Evolutionary conservation across 1,139 yeast species (phyloP).

Genomic region (Candida dubliniensis): DNA sequence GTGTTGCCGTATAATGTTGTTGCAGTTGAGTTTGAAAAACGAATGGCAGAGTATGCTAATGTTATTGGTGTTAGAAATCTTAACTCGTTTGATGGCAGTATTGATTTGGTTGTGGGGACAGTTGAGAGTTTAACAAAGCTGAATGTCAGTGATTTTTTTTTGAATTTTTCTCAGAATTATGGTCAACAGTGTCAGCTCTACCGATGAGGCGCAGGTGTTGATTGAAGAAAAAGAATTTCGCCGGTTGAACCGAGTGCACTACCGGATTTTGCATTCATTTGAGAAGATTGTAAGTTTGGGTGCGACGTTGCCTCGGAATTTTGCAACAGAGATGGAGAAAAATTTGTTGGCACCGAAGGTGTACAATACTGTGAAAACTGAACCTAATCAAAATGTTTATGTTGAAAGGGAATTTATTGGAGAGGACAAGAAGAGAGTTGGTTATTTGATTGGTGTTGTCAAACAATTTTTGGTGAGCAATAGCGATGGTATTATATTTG

Average conservation of each 20-base stretch:
- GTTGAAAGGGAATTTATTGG: neutral
- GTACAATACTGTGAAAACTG: neutral
- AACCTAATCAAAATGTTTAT: neutral
- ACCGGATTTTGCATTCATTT: too few species aligned
- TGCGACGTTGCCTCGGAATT: neutral
- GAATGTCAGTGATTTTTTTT: neutral
- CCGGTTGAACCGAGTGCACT: too few species aligned
- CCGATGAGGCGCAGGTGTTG: neutral
- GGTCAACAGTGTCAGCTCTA: neutral
- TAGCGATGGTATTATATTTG: too few species aligned
- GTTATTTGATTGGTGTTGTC: neutral
- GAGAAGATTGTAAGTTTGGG: too few species aligned
- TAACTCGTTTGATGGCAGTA: neutral
- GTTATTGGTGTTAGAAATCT: neutral
- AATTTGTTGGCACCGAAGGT: neutral
- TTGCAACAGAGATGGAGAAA: neutral
- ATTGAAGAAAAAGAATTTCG: neutral
- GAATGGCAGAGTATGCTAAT: neutral
- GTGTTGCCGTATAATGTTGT: neutral
- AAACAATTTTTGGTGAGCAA: too few species aligned
- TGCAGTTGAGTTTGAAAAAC: neutral
- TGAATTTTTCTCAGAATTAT: neutral
- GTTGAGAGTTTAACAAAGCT: neutral
- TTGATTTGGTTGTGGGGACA: neutral
- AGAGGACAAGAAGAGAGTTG: neutral